phyloP scores from a whole-genome alignment of 129 eudicot genomes.

The Centrapalus pauciflorus region DNA sequence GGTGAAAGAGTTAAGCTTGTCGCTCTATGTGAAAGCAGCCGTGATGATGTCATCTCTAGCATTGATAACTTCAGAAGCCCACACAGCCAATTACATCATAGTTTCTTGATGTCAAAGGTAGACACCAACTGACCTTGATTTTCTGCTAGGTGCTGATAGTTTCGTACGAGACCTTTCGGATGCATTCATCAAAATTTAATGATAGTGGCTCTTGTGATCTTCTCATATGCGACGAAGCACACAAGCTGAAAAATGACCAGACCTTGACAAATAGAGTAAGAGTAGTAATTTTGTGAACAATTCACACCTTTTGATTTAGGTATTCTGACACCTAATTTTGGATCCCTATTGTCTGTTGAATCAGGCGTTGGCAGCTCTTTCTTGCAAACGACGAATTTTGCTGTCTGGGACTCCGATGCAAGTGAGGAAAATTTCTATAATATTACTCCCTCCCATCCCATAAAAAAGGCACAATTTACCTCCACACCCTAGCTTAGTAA shows the following conservation, averaged over 20 bases:
- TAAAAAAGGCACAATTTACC: constrained; percentile 1
- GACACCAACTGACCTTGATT: constrained; percentile 24
- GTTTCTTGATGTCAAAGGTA: constrained; percentile 6
- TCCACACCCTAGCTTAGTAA: neutral
- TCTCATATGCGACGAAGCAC: constrained; percentile 98
- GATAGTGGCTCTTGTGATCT: constrained; percentile 90
- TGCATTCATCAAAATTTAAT: constrained; percentile 82
- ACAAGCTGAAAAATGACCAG: constrained; percentile 95
- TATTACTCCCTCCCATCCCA: neutral
- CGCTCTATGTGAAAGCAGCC: constrained; percentile 94
- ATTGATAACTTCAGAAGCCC: constrained; percentile 68
- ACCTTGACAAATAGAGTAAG: constrained; percentile 92
- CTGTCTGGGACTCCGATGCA: constrained; percentile 99
- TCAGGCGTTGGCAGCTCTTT: constrained; percentile 91
- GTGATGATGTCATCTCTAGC: constrained; percentile 81
- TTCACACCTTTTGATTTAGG: neutral
- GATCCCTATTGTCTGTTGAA: constrained; percentile 6
- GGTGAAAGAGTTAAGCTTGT: constrained; percentile 88
- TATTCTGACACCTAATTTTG: neutral
- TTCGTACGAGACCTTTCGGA: constrained; percentile 93
- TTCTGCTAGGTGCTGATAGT: constrained; percentile 77
- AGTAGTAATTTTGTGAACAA: neutral
- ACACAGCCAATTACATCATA: constrained; percentile 32
- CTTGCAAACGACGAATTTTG: constrained; percentile 87
- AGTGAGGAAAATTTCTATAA: constrained; percentile 40